These are phyloP conservation scores for Abrus pulchellus DNA, from an alignment of 306 rosid species.

Conservation along the genomic window DNA sequence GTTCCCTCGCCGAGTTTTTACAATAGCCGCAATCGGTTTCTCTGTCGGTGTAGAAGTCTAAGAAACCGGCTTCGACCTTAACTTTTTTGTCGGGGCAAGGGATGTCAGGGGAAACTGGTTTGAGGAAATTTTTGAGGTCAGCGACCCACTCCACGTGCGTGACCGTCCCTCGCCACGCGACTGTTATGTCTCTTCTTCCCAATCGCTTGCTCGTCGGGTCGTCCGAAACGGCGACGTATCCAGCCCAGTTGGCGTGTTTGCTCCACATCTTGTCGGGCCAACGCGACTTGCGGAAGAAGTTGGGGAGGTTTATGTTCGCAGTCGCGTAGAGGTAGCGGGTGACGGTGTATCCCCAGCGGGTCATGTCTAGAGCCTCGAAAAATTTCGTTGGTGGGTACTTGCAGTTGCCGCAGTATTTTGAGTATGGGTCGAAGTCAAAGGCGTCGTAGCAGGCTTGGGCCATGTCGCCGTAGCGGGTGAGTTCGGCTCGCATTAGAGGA, in stretches of 20 bases:
- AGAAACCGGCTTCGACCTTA: constrained; percentile 77
- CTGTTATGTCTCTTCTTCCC: constrained; percentile 72
- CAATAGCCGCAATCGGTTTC: constrained; percentile 62
- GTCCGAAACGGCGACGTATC: constrained; percentile 74
- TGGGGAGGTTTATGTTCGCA: constrained; percentile 61
- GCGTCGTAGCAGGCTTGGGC: constrained; percentile 88
- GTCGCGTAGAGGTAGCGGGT: constrained; percentile 79
- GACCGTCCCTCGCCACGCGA: constrained; percentile 90
- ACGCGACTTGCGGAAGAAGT: constrained; percentile 68
- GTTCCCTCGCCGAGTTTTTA: constrained; percentile 80
- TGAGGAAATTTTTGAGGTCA: constrained; percentile 69
- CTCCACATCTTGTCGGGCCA: constrained; percentile 75
- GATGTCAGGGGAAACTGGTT: constrained; percentile 55
- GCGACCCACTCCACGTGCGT: constrained; percentile 83
- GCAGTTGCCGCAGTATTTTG: constrained; percentile 85
- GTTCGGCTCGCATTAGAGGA: constrained; percentile 63
- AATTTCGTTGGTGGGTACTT: constrained; percentile 49
- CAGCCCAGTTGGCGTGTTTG: constrained; percentile 82
- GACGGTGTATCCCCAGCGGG: constrained; percentile 52
- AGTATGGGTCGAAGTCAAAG: constrained; percentile 78
- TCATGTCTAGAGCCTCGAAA: constrained; percentile 48
- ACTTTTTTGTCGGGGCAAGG: constrained; percentile 63
- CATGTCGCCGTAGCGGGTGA: constrained; percentile 85
- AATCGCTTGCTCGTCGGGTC: constrained; percentile 53
- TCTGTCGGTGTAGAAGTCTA: constrained; percentile 75